Conservation (phyloP, 139 green algal genomes). For the Chlamydomonas sphaeroides region DNA sequence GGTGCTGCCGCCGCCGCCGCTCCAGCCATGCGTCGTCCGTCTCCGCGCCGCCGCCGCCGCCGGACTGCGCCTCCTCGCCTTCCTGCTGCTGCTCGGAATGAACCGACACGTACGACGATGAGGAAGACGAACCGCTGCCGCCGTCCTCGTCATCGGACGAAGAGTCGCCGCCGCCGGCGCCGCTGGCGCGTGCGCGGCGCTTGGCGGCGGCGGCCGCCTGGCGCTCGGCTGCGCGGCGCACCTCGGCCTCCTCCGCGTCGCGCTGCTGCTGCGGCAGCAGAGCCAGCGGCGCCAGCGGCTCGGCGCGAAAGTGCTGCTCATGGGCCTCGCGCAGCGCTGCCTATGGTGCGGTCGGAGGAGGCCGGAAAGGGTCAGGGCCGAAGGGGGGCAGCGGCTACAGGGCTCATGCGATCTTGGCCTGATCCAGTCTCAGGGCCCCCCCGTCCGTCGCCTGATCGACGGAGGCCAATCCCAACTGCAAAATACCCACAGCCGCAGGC, state of each 20-base stretch:
- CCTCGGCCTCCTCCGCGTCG: neutral
- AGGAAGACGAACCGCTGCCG: neutral
- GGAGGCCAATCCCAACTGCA: no score
- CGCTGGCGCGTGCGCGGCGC: no score
- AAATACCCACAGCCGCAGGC: no score
- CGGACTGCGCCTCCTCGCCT: neutral
- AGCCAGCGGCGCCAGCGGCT: constrained; percentile 10
- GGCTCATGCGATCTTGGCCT: no score
- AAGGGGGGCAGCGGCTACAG: no score
- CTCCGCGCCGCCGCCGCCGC: no score
- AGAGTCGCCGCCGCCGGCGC: neutral
- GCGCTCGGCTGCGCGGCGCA: neutral
- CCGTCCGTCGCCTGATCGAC: no score
- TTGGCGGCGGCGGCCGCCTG: no score
- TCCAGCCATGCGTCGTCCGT: neutral
- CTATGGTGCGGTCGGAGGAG: neutral
- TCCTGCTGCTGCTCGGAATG: neutral
- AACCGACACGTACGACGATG: neutral
- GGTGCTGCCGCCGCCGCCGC: neutral
- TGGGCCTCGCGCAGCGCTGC: constrained; percentile 5
- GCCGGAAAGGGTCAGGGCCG: no score
- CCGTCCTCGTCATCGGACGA: no score
- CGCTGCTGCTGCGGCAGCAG: constrained; percentile 14
- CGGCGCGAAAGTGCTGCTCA: constrained; percentile 18
- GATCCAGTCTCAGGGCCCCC: no score